Evolutionary conservation across 495 filamentous ascomycete species (phyloP), one percentile per base, ranked within the genome.

Genomic region (Immersiella caudata): DNA sequence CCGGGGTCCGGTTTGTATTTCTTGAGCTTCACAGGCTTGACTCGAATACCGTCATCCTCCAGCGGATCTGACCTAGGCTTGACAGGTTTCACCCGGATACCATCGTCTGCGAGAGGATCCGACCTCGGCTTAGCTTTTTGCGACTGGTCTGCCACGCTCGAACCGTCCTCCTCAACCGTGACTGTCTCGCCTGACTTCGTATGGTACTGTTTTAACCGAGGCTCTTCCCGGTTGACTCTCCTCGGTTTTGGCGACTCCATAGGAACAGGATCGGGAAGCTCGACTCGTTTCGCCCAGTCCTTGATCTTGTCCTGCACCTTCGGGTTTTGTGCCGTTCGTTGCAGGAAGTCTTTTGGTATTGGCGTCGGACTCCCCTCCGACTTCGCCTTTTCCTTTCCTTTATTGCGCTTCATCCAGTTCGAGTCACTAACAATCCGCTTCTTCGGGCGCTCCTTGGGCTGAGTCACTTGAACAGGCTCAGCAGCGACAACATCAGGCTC

Each of bases 401-500:
- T 82, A 63, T 79, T 76, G 29, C 79, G 74, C 72, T 83, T 85
- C 78, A 85, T 83, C 91, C 91, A 94, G 68, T 94, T 89, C 49
- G 88, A 87, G 77, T 94, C 91, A 70, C 91, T 93, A 22, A 94
- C 84, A 24, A 94, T 88, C 57, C 91, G 84, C 80, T 93, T 94
- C 70, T 88, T 87, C 6, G 91, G 91, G 21, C 76, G 69, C 33
- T 60, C 72, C 50, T 75, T 78, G 18, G 74, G 67, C 51, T 62
- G 71, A 16, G 70, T 57, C 22, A 59, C 60, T 27, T 46, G 18
- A 25, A 25, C 65, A 11, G 68, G 64, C 6, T 64, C 66, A 27
- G 25, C 26, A 22, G 64, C 9, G 7, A 60, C 25, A 2, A 49
- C 14, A 14, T 60, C 59, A 22, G 66, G 49, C 24, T 49, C 54